Evolutionary conservation across 352 stramenopile species (phyloP).

Genomic region (Phytophthora cactorum): DNA sequence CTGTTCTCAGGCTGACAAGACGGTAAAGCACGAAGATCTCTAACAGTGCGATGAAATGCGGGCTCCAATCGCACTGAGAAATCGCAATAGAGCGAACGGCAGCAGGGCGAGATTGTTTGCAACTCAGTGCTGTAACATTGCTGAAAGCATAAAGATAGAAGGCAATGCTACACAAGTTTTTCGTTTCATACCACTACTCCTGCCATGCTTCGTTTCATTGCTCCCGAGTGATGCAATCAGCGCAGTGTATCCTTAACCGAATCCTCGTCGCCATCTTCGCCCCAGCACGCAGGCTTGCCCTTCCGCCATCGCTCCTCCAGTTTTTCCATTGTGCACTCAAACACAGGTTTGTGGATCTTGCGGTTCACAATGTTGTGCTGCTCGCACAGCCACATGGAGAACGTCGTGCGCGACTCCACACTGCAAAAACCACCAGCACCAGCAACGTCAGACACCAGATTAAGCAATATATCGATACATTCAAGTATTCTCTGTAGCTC

Average conservation of each 20-base stretch:
- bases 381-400: slow-evolving; percentile 97
- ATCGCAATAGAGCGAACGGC: slow-evolving; percentile 13
- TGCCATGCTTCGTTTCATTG: neutral
- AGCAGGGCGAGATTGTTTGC: slow-evolving; percentile 5
- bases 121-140: slow-evolving; percentile 14
- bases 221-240: slow-evolving; percentile 1
- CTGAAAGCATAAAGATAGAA: slow-evolving; percentile 17
- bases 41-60: slow-evolving; percentile 18
- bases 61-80: slow-evolving; percentile 9
- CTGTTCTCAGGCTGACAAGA: slow-evolving; percentile 24
- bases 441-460: neutral
- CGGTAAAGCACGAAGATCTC: slow-evolving; percentile 47
- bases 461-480: neutral
- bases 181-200: slow-evolving; percentile 6
- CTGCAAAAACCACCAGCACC: slow-evolving; percentile 34
- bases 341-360: slow-evolving; percentile 95
- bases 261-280: slow-evolving; percentile 52
- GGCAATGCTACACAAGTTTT: slow-evolving; percentile 16
- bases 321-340: slow-evolving; percentile 93
- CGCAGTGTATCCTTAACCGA: slow-evolving; percentile 19
- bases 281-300: slow-evolving; percentile 88
- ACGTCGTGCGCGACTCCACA: slow-evolving; percentile 90
- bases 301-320: slow-evolving; percentile 96
- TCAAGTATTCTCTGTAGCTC: slow-evolving; percentile 20
- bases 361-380: slow-evolving; percentile 98